Evolutionary conservation across 2,329 filamentous ascomycete species (phyloP).

Genomic region (Ceratocystis alfenasii): DNA sequence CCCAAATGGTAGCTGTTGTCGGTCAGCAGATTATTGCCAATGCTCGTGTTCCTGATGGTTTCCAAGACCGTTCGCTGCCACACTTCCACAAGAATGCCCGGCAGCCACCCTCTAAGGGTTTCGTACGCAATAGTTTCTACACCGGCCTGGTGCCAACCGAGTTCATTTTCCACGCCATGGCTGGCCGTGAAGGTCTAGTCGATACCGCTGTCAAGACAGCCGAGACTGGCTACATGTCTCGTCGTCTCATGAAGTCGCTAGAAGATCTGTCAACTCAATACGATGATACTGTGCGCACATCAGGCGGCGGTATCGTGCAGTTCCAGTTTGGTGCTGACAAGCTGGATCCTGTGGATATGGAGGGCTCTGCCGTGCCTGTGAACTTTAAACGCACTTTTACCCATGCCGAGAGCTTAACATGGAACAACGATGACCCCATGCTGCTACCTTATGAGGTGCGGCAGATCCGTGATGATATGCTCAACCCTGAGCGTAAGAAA

Average conservation of each 20-base stretch:
- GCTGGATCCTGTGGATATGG: slow-evolving; percentile 94
- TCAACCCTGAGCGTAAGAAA: slow-evolving; percentile 56
- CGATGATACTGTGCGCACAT: slow-evolving; percentile 88
- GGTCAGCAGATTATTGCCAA: slow-evolving; percentile 97
- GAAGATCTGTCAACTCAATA: slow-evolving; percentile 91
- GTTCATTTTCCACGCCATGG: slow-evolving; percentile 97
- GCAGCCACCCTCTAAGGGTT: slow-evolving; percentile 89
- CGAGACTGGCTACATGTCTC: slow-evolving; percentile 98
- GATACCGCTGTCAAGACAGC: slow-evolving; percentile 99
- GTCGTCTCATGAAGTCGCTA: slow-evolving; percentile 92
- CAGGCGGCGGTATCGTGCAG: slow-evolving; percentile 76
- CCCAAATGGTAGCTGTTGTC: slow-evolving; percentile 95
- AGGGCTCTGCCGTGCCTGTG: slow-evolving; percentile 82
- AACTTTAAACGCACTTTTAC: slow-evolving; percentile 85
- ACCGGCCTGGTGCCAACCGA: slow-evolving; percentile 80
- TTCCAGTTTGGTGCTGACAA: slow-evolving; percentile 97
- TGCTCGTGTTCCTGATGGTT: slow-evolving; percentile 84
- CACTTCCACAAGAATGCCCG: slow-evolving; percentile 91
- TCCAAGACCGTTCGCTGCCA: slow-evolving; percentile 86
- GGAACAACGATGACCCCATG: slow-evolving; percentile 62
- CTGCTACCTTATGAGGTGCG: slow-evolving; percentile 65
- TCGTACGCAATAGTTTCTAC: slow-evolving; percentile 96
- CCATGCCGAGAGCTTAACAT: slow-evolving; percentile 64
- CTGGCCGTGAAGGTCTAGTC: slow-evolving; percentile 92
- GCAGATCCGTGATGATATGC: slow-evolving; percentile 52